These are phyloP conservation scores for Santalum album DNA, from an alignment of 164 flowering plant genomes.

Conservation along the genomic window DNA sequence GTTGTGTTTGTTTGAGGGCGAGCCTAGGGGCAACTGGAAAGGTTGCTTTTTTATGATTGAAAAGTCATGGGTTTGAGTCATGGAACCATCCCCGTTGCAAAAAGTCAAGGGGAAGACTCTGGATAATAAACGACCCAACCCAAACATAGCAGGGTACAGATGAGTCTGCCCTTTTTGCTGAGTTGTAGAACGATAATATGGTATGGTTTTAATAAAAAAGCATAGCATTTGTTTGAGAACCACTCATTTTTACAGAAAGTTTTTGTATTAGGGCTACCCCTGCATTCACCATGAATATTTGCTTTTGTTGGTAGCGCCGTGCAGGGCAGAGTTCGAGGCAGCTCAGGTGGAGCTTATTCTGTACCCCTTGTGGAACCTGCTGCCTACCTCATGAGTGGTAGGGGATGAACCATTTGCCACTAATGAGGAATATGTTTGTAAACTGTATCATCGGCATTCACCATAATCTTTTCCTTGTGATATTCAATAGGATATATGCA, in stretches of 20 bases:
- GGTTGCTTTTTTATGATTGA: too few relatives aligned
- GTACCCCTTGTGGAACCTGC: constrained; percentile 34
- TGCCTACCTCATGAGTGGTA: constrained; percentile 54
- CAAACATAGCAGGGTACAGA: too few relatives aligned
- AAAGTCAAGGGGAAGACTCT: too few relatives aligned
- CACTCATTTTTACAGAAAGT: too few relatives aligned
- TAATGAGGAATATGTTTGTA: constrained; percentile 11
- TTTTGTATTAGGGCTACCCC: constrained; percentile 12
- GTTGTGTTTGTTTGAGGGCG: too few relatives aligned
- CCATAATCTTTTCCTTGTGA: constrained; percentile 1
- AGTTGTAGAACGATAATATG: too few relatives aligned
- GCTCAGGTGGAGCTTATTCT: constrained; percentile 22
- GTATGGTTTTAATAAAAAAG: background rate
- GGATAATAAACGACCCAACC: too few relatives aligned
- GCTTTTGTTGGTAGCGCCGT: constrained; percentile 24
- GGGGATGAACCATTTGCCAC: constrained; percentile 18
- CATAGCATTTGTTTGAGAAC: constrained; percentile 1
- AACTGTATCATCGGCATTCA: background rate
- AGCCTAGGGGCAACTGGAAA: too few relatives aligned
- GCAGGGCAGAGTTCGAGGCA: constrained; percentile 29
- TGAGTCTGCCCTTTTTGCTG: too few relatives aligned
- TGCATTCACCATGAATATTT: too few relatives aligned
- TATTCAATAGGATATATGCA: background rate
- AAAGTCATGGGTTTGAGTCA: too few relatives aligned
- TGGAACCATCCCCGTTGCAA: too few relatives aligned